These are phyloP conservation scores for Podospora anserina DNA, from an alignment of 495 filamentous ascomycete genomes.

Conservation along the genomic window DNA sequence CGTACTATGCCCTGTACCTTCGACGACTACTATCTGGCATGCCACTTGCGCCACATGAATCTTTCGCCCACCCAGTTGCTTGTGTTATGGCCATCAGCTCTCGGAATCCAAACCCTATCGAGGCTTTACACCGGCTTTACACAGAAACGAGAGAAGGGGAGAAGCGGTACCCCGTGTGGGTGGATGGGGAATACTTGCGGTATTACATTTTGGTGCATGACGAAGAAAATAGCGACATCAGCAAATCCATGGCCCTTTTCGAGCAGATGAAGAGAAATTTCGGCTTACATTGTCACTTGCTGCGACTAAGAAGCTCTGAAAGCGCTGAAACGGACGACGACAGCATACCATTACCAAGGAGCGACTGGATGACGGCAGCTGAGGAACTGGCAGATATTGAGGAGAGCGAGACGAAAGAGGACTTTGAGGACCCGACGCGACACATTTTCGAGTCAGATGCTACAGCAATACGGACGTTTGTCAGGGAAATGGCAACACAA, in stretches of 20 bases:
- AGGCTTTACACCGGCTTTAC: slow-evolving; percentile 79
- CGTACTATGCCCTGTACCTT: slow-evolving; percentile 78
- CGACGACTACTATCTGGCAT: slow-evolving; percentile 77
- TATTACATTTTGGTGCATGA: slow-evolving; percentile 98
- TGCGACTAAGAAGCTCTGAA: slow-evolving; percentile 77
- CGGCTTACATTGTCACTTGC: slow-evolving; percentile 88
- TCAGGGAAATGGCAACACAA: slow-evolving; percentile 89
- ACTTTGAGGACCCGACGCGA: slow-evolving; percentile 65
- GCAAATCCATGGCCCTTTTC: slow-evolving; percentile 80
- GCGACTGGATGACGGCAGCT: slow-evolving; percentile 83
- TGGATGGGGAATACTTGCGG: slow-evolving; percentile 81
- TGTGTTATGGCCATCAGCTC: slow-evolving; percentile 94
- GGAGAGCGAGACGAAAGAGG: slow-evolving; percentile 55
- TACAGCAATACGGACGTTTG: slow-evolving; percentile 77
- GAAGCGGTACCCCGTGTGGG: slow-evolving; percentile 69
- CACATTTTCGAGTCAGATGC: slow-evolving; percentile 91
- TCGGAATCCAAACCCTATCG: slow-evolving; percentile 72
- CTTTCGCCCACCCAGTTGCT: slow-evolving; percentile 92
- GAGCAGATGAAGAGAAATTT: slow-evolving; percentile 98
- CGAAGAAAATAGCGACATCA: slow-evolving; percentile 88
- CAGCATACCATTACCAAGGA: slow-evolving; percentile 70
- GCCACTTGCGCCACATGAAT: slow-evolving; percentile 77
- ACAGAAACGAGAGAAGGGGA: slow-evolving; percentile 67
- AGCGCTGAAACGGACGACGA: slow-evolving; percentile 92
- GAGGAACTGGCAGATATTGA: slow-evolving; percentile 77